Base-by-base conservation (phyloP, 495 filamentous ascomycete species). In the Aspergillus biplanus region DNA sequence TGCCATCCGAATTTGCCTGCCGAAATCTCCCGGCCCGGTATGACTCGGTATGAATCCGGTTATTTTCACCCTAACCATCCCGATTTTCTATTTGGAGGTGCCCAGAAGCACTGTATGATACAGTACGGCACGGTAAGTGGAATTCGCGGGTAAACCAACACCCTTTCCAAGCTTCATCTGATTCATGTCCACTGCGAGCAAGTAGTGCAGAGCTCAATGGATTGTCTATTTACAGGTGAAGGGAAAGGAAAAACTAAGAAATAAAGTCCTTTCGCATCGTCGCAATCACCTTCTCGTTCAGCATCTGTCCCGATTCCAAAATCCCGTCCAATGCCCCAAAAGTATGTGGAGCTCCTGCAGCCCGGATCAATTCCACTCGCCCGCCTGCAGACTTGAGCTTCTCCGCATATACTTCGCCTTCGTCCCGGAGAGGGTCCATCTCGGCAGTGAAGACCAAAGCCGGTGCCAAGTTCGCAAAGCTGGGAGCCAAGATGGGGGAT, bases 371-470 rank as follows among this genome's bases (percentile, higher is more conserved):
- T 13, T 76, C 71, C 13, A 78, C 73, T 18, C 67, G 59, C 53
- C 73, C 73, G 1, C 78, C 80, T 2, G 77, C 73, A 18, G 69
- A 71, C 50, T 73, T 64, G 58, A 85, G 62, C 44, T 77, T 75
- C 16, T 69, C 62, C 3, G 76, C 82, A 70, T 82, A 83, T 13
- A 63, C 63, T 59, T 79, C 74, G 6, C 78, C 79, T 63, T 84
- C 80, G 58, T 81, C 74, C 33, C 80, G 69, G 27, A 83, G 67
- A 49, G 77, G 77, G 57, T 84, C 80, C 39, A 78, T 70, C 60
- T 83, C 79, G 13, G 77, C 74, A 9, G 73, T 74, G 50, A 79
- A 73, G 8, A 83, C 67, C 60, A 84, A 62, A 3, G 81, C 83
- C 34, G 77, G 73, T 11, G 82, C 80, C 59, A 82, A 66, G 7